These are phyloP conservation scores for Phanerochaete carnosa DNA, from an alignment of 768 basidiomycete genomes.

Conservation along the genomic window DNA sequence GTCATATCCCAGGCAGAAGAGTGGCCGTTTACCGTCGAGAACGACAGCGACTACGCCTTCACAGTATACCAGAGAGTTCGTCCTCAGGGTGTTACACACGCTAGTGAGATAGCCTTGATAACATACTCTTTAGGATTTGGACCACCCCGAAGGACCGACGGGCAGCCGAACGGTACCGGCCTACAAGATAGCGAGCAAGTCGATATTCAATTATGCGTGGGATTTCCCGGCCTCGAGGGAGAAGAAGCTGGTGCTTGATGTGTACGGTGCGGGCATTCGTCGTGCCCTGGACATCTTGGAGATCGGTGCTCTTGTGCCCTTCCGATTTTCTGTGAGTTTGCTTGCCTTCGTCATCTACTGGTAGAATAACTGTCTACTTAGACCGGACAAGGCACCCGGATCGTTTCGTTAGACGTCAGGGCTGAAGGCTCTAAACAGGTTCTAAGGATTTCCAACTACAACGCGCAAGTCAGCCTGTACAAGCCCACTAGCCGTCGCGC, in stretches of 20 bases:
- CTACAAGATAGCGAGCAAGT: conserved; percentile 59
- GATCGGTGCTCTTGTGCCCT: conserved; percentile 88
- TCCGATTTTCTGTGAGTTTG: conserved; percentile 69
- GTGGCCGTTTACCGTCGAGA: conserved; percentile 93
- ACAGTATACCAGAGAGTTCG: conserved; percentile 72
- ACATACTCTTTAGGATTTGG: conserved; percentile 19
- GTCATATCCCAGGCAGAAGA: conserved; percentile 62
- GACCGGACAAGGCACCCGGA: conserved; percentile 54
- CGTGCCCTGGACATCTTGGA: conserved; percentile 89
- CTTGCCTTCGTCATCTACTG: neutral
- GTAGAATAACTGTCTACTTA: conserved; percentile 21
- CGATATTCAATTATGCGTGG: conserved; percentile 79
- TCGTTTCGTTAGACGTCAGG: conserved; percentile 87
- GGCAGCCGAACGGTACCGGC: conserved; percentile 37
- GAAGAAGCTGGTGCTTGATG: conserved; percentile 70
- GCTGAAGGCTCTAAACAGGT: conserved; percentile 86
- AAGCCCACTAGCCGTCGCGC: conserved; percentile 62
- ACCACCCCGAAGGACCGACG: conserved; percentile 40
- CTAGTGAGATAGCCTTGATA: conserved; percentile 6
- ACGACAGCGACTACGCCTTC: conserved; percentile 73
- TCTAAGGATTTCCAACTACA: conserved; percentile 83
- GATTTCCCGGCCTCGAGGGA: conserved; percentile 83
- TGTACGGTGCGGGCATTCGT: conserved; percentile 55
- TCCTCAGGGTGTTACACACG: neutral
- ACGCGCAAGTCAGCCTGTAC: conserved; percentile 82